phyloP scores from a whole-genome alignment of 805 yeast species.

The Candida coquimbonensis region DNA sequence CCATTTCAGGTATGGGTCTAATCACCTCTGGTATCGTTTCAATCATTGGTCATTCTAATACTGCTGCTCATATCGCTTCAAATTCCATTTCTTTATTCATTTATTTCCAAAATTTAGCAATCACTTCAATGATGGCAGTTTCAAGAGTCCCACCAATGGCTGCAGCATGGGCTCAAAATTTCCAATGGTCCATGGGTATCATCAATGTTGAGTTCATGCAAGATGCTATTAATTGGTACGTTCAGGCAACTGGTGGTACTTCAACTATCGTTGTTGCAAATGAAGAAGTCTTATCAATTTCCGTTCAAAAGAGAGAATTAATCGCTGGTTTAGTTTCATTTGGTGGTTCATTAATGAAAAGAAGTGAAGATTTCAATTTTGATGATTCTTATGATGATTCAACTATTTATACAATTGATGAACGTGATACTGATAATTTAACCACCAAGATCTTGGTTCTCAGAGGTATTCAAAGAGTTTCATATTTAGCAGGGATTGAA shows the following conservation, averaged over 20 bases:
- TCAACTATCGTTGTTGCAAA: conserved; percentile 71
- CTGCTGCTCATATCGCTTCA: conserved; percentile 85
- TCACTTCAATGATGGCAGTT: conserved; percentile 79
- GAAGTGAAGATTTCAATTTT: conserved; percentile 34
- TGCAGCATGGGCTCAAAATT: conserved; percentile 83
- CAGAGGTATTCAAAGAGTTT: conserved; percentile 89
- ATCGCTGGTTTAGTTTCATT: conserved; percentile 8
- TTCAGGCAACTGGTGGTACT: conserved; percentile 83
- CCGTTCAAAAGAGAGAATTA: conserved; percentile 61
- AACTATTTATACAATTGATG: conserved; percentile 63
- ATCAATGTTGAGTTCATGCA: conserved; percentile 80
- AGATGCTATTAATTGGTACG: conserved; percentile 74
- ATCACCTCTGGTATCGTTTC: conserved; percentile 76
- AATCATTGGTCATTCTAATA: conserved; percentile 78
- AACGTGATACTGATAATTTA: conserved; percentile 48
- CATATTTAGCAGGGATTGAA: conserved; percentile 79
- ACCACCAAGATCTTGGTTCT: conserved; percentile 69
- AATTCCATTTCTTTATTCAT: conserved; percentile 76
- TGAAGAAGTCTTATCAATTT: conserved; percentile 60
- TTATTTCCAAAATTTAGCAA: conserved; percentile 84
- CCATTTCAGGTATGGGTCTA: conserved; percentile 82
- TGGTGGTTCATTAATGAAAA: conserved; percentile 24
- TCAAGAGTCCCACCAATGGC: conserved; percentile 89
- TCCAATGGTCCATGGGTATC: conserved; percentile 94
- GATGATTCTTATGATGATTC: conserved; percentile 44